Percentiles rank a stretch among this genome's conserved stretches.
Conservation (phyloP, 257 asterid genomes). For the Leonotis leonurus region DNA sequence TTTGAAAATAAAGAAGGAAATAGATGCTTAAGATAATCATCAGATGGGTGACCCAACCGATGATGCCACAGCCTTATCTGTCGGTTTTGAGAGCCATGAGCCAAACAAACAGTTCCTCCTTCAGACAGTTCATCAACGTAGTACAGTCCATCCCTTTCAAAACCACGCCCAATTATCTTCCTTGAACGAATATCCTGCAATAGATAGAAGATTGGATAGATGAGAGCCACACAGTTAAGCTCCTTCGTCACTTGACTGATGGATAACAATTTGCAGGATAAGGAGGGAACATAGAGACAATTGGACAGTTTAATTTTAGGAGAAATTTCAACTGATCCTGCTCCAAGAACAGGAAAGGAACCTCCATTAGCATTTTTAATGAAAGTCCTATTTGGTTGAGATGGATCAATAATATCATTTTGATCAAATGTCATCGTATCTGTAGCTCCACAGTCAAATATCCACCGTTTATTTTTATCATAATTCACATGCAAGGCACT, state of each 20-base stretch:
- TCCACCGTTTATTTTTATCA: background rate
- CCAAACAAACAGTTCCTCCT: background rate
- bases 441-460: background rate
- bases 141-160: constrained; percentile 9
- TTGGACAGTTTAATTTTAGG: background rate
- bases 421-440: background rate
- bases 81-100: background rate
- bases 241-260: background rate
- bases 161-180: constrained; percentile 18
- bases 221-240: background rate
- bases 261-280: background rate
- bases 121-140: constrained; percentile 1
- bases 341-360: background rate
- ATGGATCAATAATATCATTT: background rate
- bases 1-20: background rate
- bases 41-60: background rate
- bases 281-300: background rate
- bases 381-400: background rate
- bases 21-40: background rate
- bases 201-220: background rate
- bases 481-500: background rate
- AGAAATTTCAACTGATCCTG: background rate
- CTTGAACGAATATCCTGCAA: background rate
- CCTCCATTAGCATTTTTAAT: background rate
- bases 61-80: background rate